Evolutionary conservation across 2,329 filamentous ascomycete genomes (phyloP).

Genomic region (Hypoxylon rubiginosum): DNA sequence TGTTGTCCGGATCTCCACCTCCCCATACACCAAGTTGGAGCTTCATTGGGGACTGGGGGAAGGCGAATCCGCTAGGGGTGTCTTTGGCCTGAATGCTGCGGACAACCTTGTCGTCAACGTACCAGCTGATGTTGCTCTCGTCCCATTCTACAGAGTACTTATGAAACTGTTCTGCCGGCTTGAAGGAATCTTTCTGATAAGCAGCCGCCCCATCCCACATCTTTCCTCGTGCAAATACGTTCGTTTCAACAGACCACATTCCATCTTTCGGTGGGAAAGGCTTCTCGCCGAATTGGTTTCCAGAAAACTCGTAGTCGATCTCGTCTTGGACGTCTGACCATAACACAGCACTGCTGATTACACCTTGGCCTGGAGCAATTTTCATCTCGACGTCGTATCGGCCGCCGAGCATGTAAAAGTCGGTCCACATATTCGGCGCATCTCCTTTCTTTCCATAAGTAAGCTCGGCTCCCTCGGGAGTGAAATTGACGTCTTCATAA

Average conservation of each 20-base stretch:
- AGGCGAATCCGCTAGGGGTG: conserved; percentile 44
- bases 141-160: conserved; percentile 54
- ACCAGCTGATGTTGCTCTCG: conserved; percentile 48
- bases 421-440: conserved; percentile 51
- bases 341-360: conserved; percentile 48
- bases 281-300: conserved; percentile 50
- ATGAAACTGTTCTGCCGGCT: conserved; percentile 50
- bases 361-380: conserved; percentile 50
- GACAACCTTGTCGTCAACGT: conserved; percentile 48
- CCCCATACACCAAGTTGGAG: conserved; percentile 52
- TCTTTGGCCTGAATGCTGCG: conserved; percentile 46
- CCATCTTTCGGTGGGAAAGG: conserved; percentile 50
- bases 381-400: conserved; percentile 52
- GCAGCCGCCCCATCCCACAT: conserved; percentile 51
- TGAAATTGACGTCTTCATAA: conserved; percentile 47
- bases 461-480: conserved; percentile 49
- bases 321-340: conserved; percentile 53
- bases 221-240: conserved; percentile 48
- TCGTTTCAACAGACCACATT: conserved; percentile 47
- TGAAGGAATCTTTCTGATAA: conserved; percentile 47
- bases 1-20: conserved; percentile 49
- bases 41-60: conserved; percentile 52
- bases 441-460: conserved; percentile 49
- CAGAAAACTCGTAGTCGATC: conserved; percentile 53
- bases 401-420: conserved; percentile 52